Conservation (phyloP, 345 rosid genomes). For the Kandelia obovata region DNA sequence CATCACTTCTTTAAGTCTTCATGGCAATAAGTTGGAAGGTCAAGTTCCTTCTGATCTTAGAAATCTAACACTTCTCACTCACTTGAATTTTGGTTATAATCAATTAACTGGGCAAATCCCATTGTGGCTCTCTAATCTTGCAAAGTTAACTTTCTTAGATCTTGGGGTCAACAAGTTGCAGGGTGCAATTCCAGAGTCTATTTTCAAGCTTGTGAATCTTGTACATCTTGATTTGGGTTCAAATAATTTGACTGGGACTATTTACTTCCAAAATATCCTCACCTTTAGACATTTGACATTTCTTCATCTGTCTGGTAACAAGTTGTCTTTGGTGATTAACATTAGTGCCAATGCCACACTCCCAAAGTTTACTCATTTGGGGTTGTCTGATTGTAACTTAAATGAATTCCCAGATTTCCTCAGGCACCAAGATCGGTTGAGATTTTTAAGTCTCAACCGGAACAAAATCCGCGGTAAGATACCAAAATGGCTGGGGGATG, state of each 20-base stretch:
- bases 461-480: slow-evolving; percentile 20
- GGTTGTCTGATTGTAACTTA: slow-evolving; percentile 24
- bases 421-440: neutral
- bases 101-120: neutral
- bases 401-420: slow-evolving; percentile 20
- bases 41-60: slow-evolving; percentile 3
- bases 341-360: neutral
- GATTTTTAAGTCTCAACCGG: slow-evolving; percentile 1
- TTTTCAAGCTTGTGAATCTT: too few species aligned
- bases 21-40: neutral
- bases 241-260: slow-evolving; percentile 20
- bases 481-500: slow-evolving; percentile 19
- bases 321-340: neutral
- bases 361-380: accelerated
- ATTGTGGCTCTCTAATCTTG: neutral
- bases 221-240: accelerated
- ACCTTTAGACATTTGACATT: accelerated
- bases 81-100: neutral
- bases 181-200: too few species aligned
- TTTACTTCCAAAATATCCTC: slow-evolving; percentile 4
- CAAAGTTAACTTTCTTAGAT: too few species aligned
- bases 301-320: slow-evolving; percentile 9
- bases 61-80: slow-evolving; percentile 3
- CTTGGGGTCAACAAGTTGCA: too few species aligned
- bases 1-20: neutral